Base-by-base conservation (phyloP, 441 rosid species). In the Bruguiera hainesii region DNA sequence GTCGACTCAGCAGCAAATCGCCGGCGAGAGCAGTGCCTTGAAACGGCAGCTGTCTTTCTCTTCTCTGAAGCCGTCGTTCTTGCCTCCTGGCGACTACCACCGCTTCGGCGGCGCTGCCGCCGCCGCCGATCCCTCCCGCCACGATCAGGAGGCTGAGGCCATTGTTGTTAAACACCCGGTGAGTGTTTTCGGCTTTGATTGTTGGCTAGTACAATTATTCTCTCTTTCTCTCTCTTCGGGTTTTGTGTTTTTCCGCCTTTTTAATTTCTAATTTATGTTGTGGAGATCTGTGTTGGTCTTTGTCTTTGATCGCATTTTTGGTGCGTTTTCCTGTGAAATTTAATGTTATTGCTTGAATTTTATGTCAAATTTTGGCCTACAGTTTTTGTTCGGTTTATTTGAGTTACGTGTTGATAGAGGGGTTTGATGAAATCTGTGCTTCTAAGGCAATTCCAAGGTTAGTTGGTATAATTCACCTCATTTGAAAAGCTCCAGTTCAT, bases 71-170 rank as follows among this genome's bases (percentile, higher is more conserved):
- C 91, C 91, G 78, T 84, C 89, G 9, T 77, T 89, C 67, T 71
- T 71, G 67, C 75, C 84, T 69, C 84, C 93, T 19, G 85, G 73
- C 19, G 98, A 88, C 78, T 85, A 88, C 74, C 98, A 88, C 76
- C 81, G 87, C 42, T 87, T 89, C 67, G 85, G 28, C 6, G 37
- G 33, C 51, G 53, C 20, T 13, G 28, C 75, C 46, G 73, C 83
- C 7, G 77, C 48, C 48, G 18, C 48, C 18, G 48, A 42, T 73
- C 30, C 79, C 77, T 39, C 70, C 46, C 70, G 60, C 72, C 71
- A 42, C 18, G 89, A 84, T 81, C 89, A 74, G 37, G 81, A 73
- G 52, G 35, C 82, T 3, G 96, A 88, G 23, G 83, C 76, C 46
- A 79, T 88, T 37, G 79, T 84, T 23, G 78, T 85, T 51, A 85